Base-by-base conservation (phyloP, 306 rosid genomes). In the Boehmeria nivea region DNA sequence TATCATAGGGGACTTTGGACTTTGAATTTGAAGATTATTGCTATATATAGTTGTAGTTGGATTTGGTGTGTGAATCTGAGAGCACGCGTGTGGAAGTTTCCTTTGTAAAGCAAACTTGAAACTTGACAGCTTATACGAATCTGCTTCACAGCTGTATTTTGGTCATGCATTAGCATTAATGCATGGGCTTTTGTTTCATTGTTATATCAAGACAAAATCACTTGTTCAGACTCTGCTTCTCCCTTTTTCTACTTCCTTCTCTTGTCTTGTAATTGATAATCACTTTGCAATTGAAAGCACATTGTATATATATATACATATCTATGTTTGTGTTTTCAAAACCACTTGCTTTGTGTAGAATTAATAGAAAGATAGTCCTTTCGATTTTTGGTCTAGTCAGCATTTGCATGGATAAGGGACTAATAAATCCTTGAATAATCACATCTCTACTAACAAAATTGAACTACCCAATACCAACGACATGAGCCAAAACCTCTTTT, bases 141-240 rank as follows among this genome's bases (percentile, higher is more conserved):
- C 28, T 24, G 54, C 54, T 25, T 50, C 54, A 24, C 36, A 50
- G 54, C 54, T 50, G 36, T 50, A 50, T 31, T 9, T 21, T 48
- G 53, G 48, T 4, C 46, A 13, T 42, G 22, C 48, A 17, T 31
- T 31, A 6, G 2, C 36, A 31, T 10, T 31, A 8, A 3, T 20
- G n/a, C 22, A 8, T 48, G 53, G 50, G n/a, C 51, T 50, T 50
- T 24, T 12, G 34, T 50, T 18, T 18, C 9, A 4, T 10, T 31
- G 8, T 31, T 31, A 31, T 31, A 1, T 28, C n/a, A n/a, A n/a
- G n/a, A n/a, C n/a, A 28, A 8, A 28, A 28, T 28, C 5, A 3
- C 34, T 28, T 31, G 36, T 6, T 31, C 46, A n/a, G n/a, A n/a
- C n/a, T n/a, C n/a, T n/a, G n/a, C n/a, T n/a, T n/a, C n/a, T n/a